Percentiles rank a stretch among this genome's conserved stretches.
Evolutionary conservation across 306 rosid genomes (phyloP).

Genomic region (Vigna angularis): DNA sequence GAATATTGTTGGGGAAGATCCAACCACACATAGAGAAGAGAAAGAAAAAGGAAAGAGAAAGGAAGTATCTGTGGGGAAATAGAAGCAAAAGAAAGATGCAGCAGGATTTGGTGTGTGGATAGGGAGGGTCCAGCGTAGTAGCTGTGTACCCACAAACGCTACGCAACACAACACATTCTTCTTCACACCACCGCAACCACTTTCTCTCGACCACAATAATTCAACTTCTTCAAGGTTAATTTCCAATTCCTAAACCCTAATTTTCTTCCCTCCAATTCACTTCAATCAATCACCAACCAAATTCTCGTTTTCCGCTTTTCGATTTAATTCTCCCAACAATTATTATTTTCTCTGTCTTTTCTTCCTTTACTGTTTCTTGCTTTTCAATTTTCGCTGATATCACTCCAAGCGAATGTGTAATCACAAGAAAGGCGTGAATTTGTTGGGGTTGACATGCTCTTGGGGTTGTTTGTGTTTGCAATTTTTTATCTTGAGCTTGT

Average conservation of each 20-base stretch:
- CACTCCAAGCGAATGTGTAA: no score
- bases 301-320: no score
- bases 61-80: not conserved
- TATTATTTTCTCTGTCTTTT: no score
- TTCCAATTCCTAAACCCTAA: slow-evolving; percentile 4
- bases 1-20: no score
- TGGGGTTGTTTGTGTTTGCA: not conserved
- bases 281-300: not conserved
- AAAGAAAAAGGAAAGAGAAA: not conserved
- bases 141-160: not conserved
- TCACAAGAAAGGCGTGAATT: not conserved
- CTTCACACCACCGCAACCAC: not conserved
- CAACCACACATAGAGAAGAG: no score
- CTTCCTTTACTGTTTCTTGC: no score
- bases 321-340: no score
- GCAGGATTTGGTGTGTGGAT: slow-evolving; percentile 3
- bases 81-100: not conserved
- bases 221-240: slow-evolving; percentile 35
- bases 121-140: slow-evolving; percentile 19
- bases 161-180: not conserved
- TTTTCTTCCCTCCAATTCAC: not conserved
- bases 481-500: no score
- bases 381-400: no score
- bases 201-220: not conserved
- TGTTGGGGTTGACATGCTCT: not conserved